A percentile compares a stretch with the other conserved stretches of the same genome.
Conservation (phyloP, 192 early-diverging fungal species). For the Globomyces pollinis-pini region DNA sequence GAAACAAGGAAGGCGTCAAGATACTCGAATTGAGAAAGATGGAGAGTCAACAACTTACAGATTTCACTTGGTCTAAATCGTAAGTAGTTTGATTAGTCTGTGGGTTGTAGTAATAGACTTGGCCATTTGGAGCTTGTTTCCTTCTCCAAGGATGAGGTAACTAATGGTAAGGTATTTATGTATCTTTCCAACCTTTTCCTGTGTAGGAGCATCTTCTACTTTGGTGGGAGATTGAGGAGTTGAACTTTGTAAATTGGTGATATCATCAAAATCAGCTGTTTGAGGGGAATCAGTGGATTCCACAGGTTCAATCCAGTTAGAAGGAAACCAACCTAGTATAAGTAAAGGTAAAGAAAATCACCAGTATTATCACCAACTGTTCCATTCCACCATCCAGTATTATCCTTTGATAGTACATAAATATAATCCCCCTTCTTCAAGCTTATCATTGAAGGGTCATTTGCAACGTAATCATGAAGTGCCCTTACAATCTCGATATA, state of each 20-base stretch:
- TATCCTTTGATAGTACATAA: conserved; percentile 28
- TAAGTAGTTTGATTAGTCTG: conserved; percentile 45
- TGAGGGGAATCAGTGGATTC: not conserved
- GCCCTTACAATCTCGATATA: conserved; percentile 30
- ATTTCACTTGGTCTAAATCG: conserved; percentile 30
- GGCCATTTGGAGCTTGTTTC: conserved; percentile 28
- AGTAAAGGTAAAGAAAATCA: not conserved
- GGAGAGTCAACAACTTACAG: conserved; percentile 9
- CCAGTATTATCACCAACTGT: conserved; percentile 11
- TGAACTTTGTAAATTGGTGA: conserved; percentile 19
- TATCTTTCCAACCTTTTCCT: not conserved
- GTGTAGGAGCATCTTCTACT: not conserved
- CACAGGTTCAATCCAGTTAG: conserved; percentile 38
- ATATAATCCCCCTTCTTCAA: conserved; percentile 36
- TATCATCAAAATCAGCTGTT: not conserved
- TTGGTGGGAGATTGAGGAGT: conserved; percentile 7
- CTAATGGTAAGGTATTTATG: too few species aligned
- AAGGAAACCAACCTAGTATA: conserved; percentile 46
- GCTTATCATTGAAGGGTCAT: conserved; percentile 24
- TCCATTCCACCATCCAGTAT: conserved; percentile 43
- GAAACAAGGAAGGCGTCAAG: conserved; percentile 2
- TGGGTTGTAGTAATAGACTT: conserved; percentile 42
- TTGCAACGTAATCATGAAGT: conserved; percentile 27
- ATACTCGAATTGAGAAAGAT: conserved; percentile 2
- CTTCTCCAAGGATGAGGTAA: conserved; percentile 40